phyloP scores from a whole-genome alignment of 306 rosid species.

The Quercus parvula region DNA sequence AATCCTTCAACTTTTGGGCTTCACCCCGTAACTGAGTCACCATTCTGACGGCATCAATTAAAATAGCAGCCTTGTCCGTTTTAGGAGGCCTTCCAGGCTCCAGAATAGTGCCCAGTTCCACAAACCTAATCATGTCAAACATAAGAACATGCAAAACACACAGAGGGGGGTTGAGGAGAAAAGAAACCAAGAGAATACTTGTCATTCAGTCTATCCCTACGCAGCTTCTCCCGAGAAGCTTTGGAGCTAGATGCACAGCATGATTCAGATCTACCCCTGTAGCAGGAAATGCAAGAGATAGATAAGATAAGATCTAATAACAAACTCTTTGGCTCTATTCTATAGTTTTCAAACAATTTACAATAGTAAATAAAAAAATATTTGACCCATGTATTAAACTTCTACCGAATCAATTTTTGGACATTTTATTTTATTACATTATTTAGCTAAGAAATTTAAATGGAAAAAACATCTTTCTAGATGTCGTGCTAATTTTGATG shows the following conservation, averaged over 20 bases:
- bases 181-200: conserved; percentile 38
- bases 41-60: conserved; percentile 81
- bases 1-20: conserved; percentile 79
- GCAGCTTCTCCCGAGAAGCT: conserved; percentile 93
- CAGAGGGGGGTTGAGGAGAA: conserved; percentile 3
- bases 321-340: background rate
- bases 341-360: background rate
- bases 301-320: background rate
- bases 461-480: background rate
- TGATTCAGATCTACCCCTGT: conserved; percentile 76
- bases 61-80: conserved; percentile 89
- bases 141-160: conserved; percentile 22
- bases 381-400: background rate
- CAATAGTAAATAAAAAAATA: background rate
- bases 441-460: background rate
- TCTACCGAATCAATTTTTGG: background rate
- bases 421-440: background rate
- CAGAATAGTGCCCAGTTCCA: conserved; percentile 83
- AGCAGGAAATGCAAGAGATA: conserved; percentile 19
- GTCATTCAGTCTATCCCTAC: conserved; percentile 95
- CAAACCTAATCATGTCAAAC: conserved; percentile 57
- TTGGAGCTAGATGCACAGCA: conserved; percentile 69
- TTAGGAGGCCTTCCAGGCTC: conserved; percentile 93
- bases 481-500: background rate
- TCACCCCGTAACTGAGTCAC: conserved; percentile 82